Evolutionary conservation across 208 protist genomes (phyloP), one percentile per base, ranked within the genome.

Genomic region (Crithidia bombi): DNA sequence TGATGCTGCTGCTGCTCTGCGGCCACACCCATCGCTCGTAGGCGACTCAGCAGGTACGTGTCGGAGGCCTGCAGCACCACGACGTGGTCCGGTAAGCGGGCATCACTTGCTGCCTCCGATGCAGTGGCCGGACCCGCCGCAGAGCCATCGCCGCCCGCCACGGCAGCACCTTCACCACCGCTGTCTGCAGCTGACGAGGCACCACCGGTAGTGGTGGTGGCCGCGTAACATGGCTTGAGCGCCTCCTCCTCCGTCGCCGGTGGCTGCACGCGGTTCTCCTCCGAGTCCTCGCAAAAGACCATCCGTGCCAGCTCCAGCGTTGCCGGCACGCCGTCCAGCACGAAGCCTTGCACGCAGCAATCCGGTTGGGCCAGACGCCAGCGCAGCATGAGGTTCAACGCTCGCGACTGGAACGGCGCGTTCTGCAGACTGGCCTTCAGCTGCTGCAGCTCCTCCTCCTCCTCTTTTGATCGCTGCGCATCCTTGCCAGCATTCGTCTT

Each of bases 321-420:
- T 28, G 88, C 58, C 28, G 97, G 97, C 47, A 94, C 92, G 9
- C 97, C 94, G 56, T 97, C 92, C 5, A 98, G 69, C 21, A 98
- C 77, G 72, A 93, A 98, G 26, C 97, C 97, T 44, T 97, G 92
- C 66, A 97, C 97, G n/a, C 69, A 67, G 66, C 91, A 97, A 41
- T 92, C 88, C 35, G 86, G 70, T 64, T 86, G 85, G 5, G 77
- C 59, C 2, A 98, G 65, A 32, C 95, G 91, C 89, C 91, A 95
- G 38, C 90, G 85, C 57, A 97, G 65, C 84, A 97, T 98, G 41
- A 89, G 23, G n/a, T 90, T 85, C 43, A 98, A 75, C 7, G 89
- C 87, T 54, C 79, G 84, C 50, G 94, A 68, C 57, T 92, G 88
- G 56, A 96, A 92, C 28, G 90, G 86, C 3, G 89, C 83, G 64